These are phyloP conservation scores for Singerocomus inundabilis DNA, from an alignment of 1,284 basidiomycete species.

Conservation along the genomic window DNA sequence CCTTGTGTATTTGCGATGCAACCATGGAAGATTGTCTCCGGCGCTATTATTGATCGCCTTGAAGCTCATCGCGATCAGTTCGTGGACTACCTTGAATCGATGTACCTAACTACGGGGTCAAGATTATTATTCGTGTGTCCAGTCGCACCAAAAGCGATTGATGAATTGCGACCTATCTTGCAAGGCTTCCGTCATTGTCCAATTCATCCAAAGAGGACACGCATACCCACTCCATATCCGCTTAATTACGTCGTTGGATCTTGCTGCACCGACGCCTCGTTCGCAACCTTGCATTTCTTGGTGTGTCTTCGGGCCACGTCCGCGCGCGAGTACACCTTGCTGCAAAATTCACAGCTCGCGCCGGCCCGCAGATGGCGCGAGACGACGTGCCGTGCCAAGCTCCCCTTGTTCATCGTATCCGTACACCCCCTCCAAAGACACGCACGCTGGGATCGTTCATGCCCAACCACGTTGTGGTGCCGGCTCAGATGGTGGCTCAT, in stretches of 20 bases:
- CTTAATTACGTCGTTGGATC: conserved; percentile 6
- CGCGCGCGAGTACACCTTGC: conserved; percentile 28
- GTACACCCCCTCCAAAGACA: conserved; percentile 26
- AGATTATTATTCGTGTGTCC: background rate
- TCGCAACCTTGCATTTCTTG: conserved; percentile 29
- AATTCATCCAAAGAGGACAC: background rate
- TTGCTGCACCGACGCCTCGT: conserved; percentile 3
- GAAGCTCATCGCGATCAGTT: background rate
- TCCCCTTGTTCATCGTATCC: conserved; percentile 31
- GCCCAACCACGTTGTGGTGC: conserved; percentile 21
- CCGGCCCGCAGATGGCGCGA: conserved; percentile 26
- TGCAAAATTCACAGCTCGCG: conserved; percentile 24
- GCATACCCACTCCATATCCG: background rate
- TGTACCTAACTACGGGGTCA: background rate
- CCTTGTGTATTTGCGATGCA: conserved; percentile 1
- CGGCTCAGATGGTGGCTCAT: conserved; percentile 26
- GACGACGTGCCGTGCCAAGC: conserved; percentile 26
- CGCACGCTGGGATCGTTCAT: conserved; percentile 15
- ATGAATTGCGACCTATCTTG: background rate
- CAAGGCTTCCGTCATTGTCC: background rate
- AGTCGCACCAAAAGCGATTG: background rate
- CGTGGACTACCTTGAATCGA: background rate
- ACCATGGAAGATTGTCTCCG: background rate
- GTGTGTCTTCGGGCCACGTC: conserved; percentile 30
- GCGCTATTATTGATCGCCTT: background rate